These are phyloP conservation scores for Suillus hirtellus DNA, from an alignment of 768 basidiomycete species.

Conservation along the genomic window DNA sequence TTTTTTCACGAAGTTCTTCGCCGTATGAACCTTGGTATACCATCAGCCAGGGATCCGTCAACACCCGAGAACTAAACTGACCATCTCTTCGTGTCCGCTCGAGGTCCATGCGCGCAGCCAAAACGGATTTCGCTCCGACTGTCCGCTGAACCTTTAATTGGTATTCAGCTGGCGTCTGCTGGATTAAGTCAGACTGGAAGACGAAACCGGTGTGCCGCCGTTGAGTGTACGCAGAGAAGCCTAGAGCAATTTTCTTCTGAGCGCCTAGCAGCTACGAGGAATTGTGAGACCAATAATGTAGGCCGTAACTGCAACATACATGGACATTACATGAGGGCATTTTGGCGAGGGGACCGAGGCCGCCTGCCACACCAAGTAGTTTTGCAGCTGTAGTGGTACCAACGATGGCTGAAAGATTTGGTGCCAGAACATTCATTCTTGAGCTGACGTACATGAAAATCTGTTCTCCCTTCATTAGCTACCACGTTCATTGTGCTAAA, in stretches of 20 bases:
- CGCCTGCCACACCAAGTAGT: conserved; percentile 95
- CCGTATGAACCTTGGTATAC: conserved; percentile 69
- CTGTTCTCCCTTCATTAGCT: conserved; percentile 38
- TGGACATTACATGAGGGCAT: conserved; percentile 96
- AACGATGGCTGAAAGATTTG: conserved; percentile 97
- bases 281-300: not conserved
- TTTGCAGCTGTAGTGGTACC: conserved; percentile 99
- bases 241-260: conserved; percentile 87
- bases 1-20: conserved; percentile 73
- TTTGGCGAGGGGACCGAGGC: conserved; percentile 84
- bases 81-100: conserved; percentile 82
- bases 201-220: conserved; percentile 95
- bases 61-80: conserved; percentile 30
- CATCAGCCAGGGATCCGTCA: conserved; percentile 8
- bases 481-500: conserved; percentile 11
- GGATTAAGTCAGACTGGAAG: conserved; percentile 89
- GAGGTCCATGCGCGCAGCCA: conserved; percentile 94
- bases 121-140: conserved; percentile 85
- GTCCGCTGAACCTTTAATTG: conserved; percentile 91
- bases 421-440: conserved; percentile 97
- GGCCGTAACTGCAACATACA: conserved; percentile 46
- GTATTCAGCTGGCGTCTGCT: conserved; percentile 84
- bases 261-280: conserved; percentile 81
- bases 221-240: conserved; percentile 86
- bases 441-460: conserved; percentile 99